These are phyloP conservation scores for Monotropa hypopitys DNA, from an alignment of 179 eudicot genomes.

Conservation along the genomic window DNA sequence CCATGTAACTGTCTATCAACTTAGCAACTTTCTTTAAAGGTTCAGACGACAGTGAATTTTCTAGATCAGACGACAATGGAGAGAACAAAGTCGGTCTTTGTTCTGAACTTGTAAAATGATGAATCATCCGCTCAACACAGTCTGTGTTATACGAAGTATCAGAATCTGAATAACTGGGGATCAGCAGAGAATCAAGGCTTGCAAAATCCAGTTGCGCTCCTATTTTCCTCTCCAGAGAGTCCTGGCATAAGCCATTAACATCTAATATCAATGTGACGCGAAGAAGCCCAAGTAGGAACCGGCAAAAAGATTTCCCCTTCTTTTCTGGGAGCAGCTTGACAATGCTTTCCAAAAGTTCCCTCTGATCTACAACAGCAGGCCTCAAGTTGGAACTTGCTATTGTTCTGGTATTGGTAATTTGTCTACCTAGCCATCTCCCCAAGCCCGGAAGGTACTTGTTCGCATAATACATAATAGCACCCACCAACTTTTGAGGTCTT, in stretches of 20 bases:
- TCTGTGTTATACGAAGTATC: slow-evolving; percentile 75
- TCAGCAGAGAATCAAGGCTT: slow-evolving; percentile 58
- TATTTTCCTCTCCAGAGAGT: slow-evolving; percentile 61
- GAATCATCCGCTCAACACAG: slow-evolving; percentile 65
- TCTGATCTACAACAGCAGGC: slow-evolving; percentile 59
- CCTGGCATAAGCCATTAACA: slow-evolving; percentile 49
- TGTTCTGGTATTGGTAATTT: slow-evolving; percentile 31
- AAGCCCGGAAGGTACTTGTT: slow-evolving; percentile 72
- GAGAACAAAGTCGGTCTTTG: slow-evolving; percentile 32
- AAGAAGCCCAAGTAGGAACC: slow-evolving; percentile 69
- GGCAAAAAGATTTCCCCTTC: slow-evolving; percentile 73
- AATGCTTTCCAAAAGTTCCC: slow-evolving; percentile 50
- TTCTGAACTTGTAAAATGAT: slow-evolving; percentile 45
- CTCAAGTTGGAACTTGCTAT: slow-evolving; percentile 71
- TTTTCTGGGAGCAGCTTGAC: slow-evolving; percentile 61
- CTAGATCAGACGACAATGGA: slow-evolving; percentile 40
- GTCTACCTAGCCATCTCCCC: slow-evolving; percentile 68
- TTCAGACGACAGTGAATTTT: slow-evolving; percentile 41
- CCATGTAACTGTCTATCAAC: slow-evolving; percentile 70
- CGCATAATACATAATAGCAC: slow-evolving; percentile 74
- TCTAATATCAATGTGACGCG: slow-evolving; percentile 75
- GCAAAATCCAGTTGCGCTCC: slow-evolving; percentile 83
- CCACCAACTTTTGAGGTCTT: slow-evolving; percentile 53
- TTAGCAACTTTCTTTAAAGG: slow-evolving; percentile 64
- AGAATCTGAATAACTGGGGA: slow-evolving; percentile 74